Conservation (phyloP, 345 rosid species). For the Cochlearia excelsa region DNA sequence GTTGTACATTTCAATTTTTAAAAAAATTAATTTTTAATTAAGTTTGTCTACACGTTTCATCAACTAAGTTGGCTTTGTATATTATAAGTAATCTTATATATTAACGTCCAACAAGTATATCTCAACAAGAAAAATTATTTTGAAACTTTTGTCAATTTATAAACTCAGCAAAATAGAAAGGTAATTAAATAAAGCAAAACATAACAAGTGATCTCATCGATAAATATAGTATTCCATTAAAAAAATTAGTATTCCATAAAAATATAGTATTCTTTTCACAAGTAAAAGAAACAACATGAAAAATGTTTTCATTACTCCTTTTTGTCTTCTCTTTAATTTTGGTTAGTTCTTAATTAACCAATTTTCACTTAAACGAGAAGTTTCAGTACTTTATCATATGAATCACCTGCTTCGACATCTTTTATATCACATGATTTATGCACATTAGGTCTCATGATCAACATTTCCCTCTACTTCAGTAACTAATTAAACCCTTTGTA, state of each 20-base stretch:
- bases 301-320: background rate
- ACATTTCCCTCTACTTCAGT: conserved; percentile 17
- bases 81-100: conserved; percentile 2
- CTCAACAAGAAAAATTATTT: background rate
- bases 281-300: too few species aligned
- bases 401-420: conserved; percentile 3
- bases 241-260: too few species aligned
- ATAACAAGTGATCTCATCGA: too few species aligned
- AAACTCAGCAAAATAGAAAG: too few species aligned
- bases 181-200: too few species aligned
- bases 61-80: conserved; percentile 9
- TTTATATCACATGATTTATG: conserved; percentile 33
- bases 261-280: too few species aligned
- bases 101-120: background rate
- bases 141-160: background rate
- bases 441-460: conserved; percentile 32
- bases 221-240: too few species aligned
- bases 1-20: background rate
- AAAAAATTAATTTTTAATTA: background rate
- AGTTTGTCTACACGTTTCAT: background rate
- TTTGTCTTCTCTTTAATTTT: background rate
- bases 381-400: background rate
- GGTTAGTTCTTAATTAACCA: background rate
- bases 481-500: conserved; percentile 5
- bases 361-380: conserved; percentile 20